Evolutionary conservation across 2,329 filamentous ascomycete species (phyloP), one percentile per base, ranked within the genome.

Genomic region (Didymella pomorum): DNA sequence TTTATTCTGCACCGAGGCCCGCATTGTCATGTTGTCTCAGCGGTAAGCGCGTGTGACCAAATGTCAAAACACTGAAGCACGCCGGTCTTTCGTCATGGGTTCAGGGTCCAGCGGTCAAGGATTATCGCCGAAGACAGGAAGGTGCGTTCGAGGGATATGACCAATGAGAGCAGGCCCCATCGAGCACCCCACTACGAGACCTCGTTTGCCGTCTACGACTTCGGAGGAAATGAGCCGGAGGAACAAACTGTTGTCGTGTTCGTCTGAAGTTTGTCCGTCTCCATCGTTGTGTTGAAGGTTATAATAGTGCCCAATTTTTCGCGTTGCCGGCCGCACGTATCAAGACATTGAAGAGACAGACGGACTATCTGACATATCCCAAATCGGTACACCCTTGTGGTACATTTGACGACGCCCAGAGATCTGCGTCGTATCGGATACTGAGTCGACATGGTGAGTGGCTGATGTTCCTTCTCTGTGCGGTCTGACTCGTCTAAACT

Each of bases 391-490:
- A 39, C 37, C 42, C 54, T 53, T 47, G 61, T 63, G 52, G 42
- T 49, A 63, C 58, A 18, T 47, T 63, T 41, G 46, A 61, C 61
- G 55, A 56, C 57, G 55, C 55, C 44, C 35, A 54, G 47, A 59
- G 47, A 52, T 35, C 53, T 9, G 28, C 45, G 7, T 44, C 21
- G 43, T 12, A 26, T 51, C 41, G 35, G 25, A 29, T 37, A 31
- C 18, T 41, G 51, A 49, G 12, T 56, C 48, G 31, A 57, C 35
- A 62, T 62, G 60, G 60, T 62, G 33, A 55, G 56, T 52, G 41
- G 46, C 16, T 20, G 52, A 45, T n/a, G n/a, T 23, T 41, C n/a
- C 26, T n/a, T 37, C 10, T 43, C 11, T n/a, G 28, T 46, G 41
- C 33, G 28, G 25, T 43, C 33, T n/a, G 29, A 31, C 18, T 12